Evolutionary conservation across 768 basidiomycete genomes (phyloP), one percentile per base, ranked within the genome.

Genomic region (Russula abietina): DNA sequence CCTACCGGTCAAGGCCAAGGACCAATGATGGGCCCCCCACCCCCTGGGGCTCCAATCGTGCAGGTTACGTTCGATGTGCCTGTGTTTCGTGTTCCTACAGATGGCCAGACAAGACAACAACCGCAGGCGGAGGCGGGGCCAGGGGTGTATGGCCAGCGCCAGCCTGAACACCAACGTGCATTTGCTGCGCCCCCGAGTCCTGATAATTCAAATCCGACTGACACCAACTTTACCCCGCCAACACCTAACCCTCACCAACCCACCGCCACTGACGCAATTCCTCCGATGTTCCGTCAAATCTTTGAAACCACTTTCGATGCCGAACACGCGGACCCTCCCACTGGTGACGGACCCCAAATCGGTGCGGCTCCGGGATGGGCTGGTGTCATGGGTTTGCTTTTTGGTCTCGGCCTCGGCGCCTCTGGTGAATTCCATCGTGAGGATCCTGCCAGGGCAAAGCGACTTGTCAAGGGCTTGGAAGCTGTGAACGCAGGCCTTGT

Each of bases 401-500:
- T 60, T 24, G 58, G 58, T 28, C 55, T 65, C 36, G 66, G 59
- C n/a, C 30, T 67, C 6, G 49, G 55, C 12, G 49, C 56, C 14
- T 38, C 46, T 10, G 64, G 48, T 19, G 76, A 75, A 3, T 74
- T 77, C 22, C 71, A 76, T 65, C 74, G 75, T 30, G 88, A 89
- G 63, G 85, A 88, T 66, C 86, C 86, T 0, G 85, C 83, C 62
- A 78, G 87, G 32, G 89, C 88, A 1, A 81, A 80, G 71, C 78
- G 75, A 62, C 77, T 91, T 12, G 72, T 91, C 2, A 78, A 76
- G 36, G 88, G 83, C 1, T 72, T 91, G 4, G 87, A 89, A 53
- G 79, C 77, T 41, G 87, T 91, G 6, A 84, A 87, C 0, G 69
- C 77, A 2, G 89, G 89, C 6, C 73, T 91, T 7, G 81, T 90